phyloP scores from a whole-genome alignment of 192 early-diverging fungal genomes.

The Coemansia sp. region DNA sequence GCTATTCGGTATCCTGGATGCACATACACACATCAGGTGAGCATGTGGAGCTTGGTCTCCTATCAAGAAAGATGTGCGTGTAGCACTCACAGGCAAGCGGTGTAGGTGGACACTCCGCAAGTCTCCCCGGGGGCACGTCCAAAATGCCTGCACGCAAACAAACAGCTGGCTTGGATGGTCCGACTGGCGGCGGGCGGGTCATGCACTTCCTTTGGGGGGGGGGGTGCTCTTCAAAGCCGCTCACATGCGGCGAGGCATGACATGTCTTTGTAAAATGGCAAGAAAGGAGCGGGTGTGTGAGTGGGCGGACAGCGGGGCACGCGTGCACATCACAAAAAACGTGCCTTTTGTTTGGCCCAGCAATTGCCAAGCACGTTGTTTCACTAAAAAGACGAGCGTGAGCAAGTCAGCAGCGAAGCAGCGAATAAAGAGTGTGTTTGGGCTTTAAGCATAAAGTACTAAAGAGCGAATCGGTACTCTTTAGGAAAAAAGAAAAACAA shows the following conservation, averaged over 20 bases:
- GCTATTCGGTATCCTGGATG: neutral
- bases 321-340: neutral
- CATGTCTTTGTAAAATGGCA: neutral
- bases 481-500: neutral
- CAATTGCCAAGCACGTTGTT: neutral
- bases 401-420: neutral
- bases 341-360: constrained; percentile 1
- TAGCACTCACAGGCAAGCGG: neutral
- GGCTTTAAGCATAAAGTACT: neutral
- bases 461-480: neutral
- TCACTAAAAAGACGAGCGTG: neutral
- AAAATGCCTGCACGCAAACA: neutral
- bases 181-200: constrained; percentile 1
- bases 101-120: neutral
- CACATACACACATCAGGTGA: neutral
- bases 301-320: neutral
- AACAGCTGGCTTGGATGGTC: neutral
- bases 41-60: neutral
- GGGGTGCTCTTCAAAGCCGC: neutral
- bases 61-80: neutral
- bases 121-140: neutral
- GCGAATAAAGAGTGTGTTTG: neutral
- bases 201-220: no score
- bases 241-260: neutral
- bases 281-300: neutral